Evolutionary conservation across 176 grass and related monocot species (phyloP).

Genomic region (Alloteropsis semialata): DNA sequence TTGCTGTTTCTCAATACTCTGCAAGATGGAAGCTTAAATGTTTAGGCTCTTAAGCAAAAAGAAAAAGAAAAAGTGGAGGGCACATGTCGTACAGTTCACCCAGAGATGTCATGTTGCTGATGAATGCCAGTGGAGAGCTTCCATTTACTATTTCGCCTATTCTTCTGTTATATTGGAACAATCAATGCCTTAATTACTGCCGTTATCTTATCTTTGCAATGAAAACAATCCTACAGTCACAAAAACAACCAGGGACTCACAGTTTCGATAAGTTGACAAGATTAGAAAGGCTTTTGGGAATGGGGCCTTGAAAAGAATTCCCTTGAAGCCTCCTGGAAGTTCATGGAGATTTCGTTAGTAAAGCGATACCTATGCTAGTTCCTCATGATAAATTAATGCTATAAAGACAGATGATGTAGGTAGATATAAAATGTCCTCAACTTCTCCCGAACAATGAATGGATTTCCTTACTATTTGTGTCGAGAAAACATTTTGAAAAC

Average conservation of each 20-base stretch:
- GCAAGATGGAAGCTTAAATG: constrained; percentile 24
- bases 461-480: not conserved
- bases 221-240: not conserved
- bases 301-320: constrained; percentile 83
- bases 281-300: constrained; percentile 73
- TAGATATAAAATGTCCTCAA: not conserved
- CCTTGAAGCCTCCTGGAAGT: constrained; percentile 76
- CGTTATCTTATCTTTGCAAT: constrained; percentile 9
- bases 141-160: constrained; percentile 73
- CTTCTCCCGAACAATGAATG: not conserved
- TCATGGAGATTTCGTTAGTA: constrained; percentile 16
- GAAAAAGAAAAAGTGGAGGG: not conserved
- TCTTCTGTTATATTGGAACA: constrained; percentile 47
- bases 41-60: constrained; percentile 12
- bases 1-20: constrained; percentile 77
- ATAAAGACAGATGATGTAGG: not conserved
- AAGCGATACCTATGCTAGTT: not conserved
- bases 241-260: constrained; percentile 45
- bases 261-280: constrained; percentile 60
- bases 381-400: not conserved
- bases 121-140: constrained; percentile 62
- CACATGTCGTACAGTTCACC: constrained; percentile 48
- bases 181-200: not conserved
- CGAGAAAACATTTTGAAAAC: constrained; percentile 17
- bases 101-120: constrained; percentile 65